Evolutionary conservation across 768 basidiomycete genomes (phyloP).

Genomic region (Xerocomus spinulosus): DNA sequence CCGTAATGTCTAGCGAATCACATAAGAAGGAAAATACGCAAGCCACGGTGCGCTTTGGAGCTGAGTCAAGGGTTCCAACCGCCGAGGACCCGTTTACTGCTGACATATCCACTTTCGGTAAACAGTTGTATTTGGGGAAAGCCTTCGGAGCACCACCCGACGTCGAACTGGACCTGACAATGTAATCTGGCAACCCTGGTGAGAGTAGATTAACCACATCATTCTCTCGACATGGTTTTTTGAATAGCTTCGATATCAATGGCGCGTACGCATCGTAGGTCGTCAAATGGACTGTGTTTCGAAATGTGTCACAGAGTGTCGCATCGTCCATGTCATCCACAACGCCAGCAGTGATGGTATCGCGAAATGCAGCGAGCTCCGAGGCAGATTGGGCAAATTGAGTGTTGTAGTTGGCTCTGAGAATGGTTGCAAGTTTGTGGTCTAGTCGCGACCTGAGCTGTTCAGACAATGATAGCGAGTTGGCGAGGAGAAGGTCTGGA

Average conservation of each 20-base stretch:
- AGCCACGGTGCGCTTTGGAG: constrained; percentile 4
- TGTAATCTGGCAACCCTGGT: constrained; percentile 17
- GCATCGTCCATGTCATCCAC: neutral
- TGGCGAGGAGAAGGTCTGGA: neutral
- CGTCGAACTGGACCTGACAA: constrained; percentile 15
- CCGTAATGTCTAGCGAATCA: neutral
- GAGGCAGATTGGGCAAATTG: neutral
- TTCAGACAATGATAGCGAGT: neutral
- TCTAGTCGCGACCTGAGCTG: neutral
- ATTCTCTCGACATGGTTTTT: constrained; percentile 4
- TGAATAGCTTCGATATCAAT: constrained; percentile 4
- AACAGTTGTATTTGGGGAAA: constrained; percentile 9
- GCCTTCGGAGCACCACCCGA: constrained; percentile 13
- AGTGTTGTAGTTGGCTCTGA: neutral
- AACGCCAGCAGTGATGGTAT: neutral
- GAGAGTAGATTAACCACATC: constrained; percentile 10
- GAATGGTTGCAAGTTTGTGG: neutral
- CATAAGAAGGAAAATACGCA: neutral
- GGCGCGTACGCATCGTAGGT: constrained; percentile 17
- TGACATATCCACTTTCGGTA: too few species aligned
- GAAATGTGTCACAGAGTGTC: constrained; percentile 8
- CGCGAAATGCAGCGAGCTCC: neutral
- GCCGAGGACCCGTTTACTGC: too few species aligned
- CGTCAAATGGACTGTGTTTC: constrained; percentile 7
- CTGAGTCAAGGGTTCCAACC: neutral